phyloP scores from a whole-genome alignment of 768 basidiomycete species.

The Auriscalpium vulgare region DNA sequence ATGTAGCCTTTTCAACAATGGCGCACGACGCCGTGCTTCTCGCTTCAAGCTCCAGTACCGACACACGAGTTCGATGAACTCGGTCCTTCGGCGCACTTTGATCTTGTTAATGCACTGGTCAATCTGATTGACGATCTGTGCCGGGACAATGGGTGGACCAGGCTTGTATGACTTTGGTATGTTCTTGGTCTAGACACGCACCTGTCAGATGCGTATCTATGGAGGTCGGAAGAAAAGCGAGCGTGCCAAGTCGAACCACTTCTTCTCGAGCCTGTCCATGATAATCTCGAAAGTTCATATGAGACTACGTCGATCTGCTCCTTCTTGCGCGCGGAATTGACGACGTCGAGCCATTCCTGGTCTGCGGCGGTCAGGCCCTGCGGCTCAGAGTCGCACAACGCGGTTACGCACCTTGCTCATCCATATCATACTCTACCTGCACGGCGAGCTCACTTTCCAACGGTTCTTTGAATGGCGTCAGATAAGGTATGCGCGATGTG shows the following conservation, averaged over 20 bases:
- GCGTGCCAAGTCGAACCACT: conserved; percentile 92
- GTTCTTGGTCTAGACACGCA: conserved; percentile 66
- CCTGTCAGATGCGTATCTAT: not conserved
- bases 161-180: conserved; percentile 90
- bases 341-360: conserved; percentile 85
- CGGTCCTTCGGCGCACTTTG: conserved; percentile 61
- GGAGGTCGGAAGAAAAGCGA: conserved; percentile 6
- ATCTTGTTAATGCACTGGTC: conserved; percentile 65
- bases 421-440: conserved; percentile 99
- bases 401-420: conserved; percentile 75
- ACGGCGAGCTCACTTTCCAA: conserved; percentile 85
- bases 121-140: conserved; percentile 75
- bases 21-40: conserved; percentile 88
- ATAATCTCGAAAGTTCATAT: conserved; percentile 91
- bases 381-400: not conserved
- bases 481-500: not conserved
- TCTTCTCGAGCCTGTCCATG: conserved; percentile 97
- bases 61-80: conserved; percentile 72
- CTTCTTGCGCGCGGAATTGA: conserved; percentile 78
- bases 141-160: conserved; percentile 88
- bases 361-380: conserved; percentile 36
- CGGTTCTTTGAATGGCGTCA: conserved; percentile 51
- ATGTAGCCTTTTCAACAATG: conserved; percentile 86
- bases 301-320: conserved; percentile 62
- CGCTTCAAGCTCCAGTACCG: conserved; percentile 97